Evolutionary conservation across 2,329 filamentous ascomycete genomes (phyloP).

Genomic region (Pseudogymnoascus sp.): DNA sequence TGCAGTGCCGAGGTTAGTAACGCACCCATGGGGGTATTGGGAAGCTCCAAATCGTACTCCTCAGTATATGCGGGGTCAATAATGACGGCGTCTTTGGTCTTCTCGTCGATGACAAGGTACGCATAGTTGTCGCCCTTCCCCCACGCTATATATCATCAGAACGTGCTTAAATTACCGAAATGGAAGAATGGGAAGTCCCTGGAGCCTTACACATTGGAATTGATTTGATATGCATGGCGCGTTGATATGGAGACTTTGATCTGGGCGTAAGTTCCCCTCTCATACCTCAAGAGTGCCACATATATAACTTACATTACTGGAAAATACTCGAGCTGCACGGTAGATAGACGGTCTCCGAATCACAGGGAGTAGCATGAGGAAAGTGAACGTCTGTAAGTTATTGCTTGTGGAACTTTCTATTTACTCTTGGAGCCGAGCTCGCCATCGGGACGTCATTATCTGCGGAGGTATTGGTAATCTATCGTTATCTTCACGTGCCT

Average conservation of each 20-base stretch:
- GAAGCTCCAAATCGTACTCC: constrained; percentile 44
- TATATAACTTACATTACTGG: background rate
- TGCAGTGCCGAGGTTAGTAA: constrained; percentile 25
- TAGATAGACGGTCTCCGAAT: background rate
- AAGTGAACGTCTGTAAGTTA: background rate
- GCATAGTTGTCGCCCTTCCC: constrained; percentile 77
- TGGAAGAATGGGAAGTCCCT: background rate
- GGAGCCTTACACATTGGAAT: constrained; percentile 74
- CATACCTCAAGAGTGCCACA: background rate
- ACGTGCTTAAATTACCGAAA: constrained; percentile 12
- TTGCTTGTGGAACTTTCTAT: constrained; percentile 6
- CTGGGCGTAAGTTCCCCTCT: background rate
- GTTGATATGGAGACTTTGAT: background rate
- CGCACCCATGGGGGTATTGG: background rate
- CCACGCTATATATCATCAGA: constrained; percentile 49
- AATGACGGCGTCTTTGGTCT: constrained; percentile 68
- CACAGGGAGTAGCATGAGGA: background rate
- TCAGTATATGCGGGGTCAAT: constrained; percentile 74
- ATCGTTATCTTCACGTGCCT: constrained; percentile 6
- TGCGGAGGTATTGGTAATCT: background rate
- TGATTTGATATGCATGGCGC: constrained; percentile 73
- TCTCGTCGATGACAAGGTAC: constrained; percentile 72
- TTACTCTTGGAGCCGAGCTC: background rate
- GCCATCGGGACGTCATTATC: background rate
- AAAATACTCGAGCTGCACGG: background rate